Base-by-base conservation (phyloP, 2,329 filamentous ascomycete genomes). In the Fusarium neocosmosporiellum region DNA sequence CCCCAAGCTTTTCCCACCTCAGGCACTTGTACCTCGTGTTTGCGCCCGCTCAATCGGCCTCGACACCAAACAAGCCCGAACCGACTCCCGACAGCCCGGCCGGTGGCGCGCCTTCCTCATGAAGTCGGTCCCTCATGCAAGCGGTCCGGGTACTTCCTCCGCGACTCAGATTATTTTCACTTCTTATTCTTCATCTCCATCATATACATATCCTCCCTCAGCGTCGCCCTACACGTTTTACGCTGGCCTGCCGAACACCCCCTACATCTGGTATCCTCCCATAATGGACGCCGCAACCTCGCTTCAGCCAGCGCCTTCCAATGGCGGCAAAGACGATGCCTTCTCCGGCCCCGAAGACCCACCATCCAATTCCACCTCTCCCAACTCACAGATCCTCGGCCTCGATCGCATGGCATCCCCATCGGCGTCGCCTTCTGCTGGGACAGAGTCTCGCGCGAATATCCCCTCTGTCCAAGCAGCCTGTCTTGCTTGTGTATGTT, bases 401-500 rank as follows among this genome's bases (percentile, higher is more conserved):
- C 36, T 67, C 14, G 70, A 74, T 4, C 46, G 75, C 27, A 54
- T 67, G 37, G 57, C 43, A 9, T 77, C 73, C 11, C 41, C 69
- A 7, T 69, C 65, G 31, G 53, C 73, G 10, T 78, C 75, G 14
- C 71, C 75, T n/a, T 75, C 74, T 36, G 62, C 67, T 3, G 55
- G 59, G 7, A 64, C 69, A 5, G 73, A 78, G n/a, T 65, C 46
- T 46, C 76, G 77, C 72, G 71, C 59, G 76, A 82, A 59, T 75
- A 81, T 68, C 79, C 83, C 33, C 81, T 86, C 63, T 33, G 75
- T 78, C 5, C 83, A 87, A 55, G 86, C 88, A 33, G 88, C 88
- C 27, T 90, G 88, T 77, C 81, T 89, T 53, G 85, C 85, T 64
- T 89, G 88, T 79, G 88, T 89, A 83, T 82, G 87, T 82, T 34